Conservation (phyloP, 495 filamentous ascomycete species). For the Baudoinia panamericana region DNA sequence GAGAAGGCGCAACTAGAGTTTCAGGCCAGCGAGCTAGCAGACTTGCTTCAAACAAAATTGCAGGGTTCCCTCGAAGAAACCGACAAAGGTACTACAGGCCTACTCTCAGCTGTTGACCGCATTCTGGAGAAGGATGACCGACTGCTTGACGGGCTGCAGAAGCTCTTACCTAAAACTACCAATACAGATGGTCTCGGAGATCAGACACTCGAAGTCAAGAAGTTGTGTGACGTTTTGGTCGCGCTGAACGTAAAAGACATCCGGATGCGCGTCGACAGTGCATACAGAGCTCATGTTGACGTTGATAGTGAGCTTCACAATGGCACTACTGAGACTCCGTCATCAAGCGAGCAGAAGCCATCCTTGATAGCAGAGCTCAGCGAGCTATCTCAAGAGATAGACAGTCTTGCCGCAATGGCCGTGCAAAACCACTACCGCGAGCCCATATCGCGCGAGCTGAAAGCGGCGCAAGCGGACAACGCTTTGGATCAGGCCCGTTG, state of each 20-base stretch:
- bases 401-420: conserved; percentile 27
- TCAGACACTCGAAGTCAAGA: conserved; percentile 19
- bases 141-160: conserved; percentile 25
- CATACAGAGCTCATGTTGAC: not conserved
- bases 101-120: conserved; percentile 19
- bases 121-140: conserved; percentile 27
- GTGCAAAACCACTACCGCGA: conserved; percentile 20
- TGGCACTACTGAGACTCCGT: conserved; percentile 5
- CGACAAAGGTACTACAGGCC: conserved; percentile 7
- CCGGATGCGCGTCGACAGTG: conserved; percentile 22
- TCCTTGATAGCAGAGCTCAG: conserved; percentile 17
- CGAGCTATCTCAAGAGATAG: conserved; percentile 26
- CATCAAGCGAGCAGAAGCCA: conserved; percentile 3
- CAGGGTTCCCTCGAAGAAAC: conserved; percentile 16
- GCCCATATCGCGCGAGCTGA: conserved; percentile 11
- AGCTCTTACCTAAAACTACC: conserved; percentile 21
- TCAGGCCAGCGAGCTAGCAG: conserved; percentile 22
- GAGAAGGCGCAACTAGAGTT: conserved; percentile 26
- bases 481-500: conserved; percentile 7
- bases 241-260: conserved; percentile 22
- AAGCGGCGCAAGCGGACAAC: not conserved
- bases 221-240: conserved; percentile 25
- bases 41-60: conserved; percentile 18
- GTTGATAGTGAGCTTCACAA: conserved; percentile 9
- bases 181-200: conserved; percentile 5